Base-by-base conservation (phyloP, 2,329 filamentous ascomycete genomes). In the Paraphoma chrysanthemicola region DNA sequence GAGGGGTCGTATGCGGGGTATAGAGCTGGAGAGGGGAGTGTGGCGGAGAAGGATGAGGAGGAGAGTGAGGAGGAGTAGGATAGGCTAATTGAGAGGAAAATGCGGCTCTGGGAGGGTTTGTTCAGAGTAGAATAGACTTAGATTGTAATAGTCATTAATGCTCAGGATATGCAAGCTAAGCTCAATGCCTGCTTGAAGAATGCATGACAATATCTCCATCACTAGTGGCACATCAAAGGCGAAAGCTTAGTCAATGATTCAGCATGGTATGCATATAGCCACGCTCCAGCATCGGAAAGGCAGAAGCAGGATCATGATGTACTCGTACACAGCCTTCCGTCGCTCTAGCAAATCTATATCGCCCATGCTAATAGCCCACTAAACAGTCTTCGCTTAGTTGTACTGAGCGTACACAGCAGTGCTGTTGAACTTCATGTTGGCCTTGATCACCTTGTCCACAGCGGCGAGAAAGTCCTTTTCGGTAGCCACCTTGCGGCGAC, bases 401-500 rank as follows among this genome's bases (percentile, higher is more conserved):
- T 99, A 99, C 82, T 98, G 95, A 86, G 95, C 95, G 82, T 99
- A 99, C 62, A 91, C 93, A 48, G 95, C 94, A 57, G 95, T 99
- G 56, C 91, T 96, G 87, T 97, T 98, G 85, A 99, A 99, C 87
- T 99, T 99, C 77, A 97, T 84, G 80, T 98, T 97, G 70, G 91
- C 93, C 86, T 97, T 97, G 83, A 98, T 98, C 63, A 99, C 95
- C 88, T 99, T 99, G 84, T 99, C 95, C 59, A 99, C 95, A 2
- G 95, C 94, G 55, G 92, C 93, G 69, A 99, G 81, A 81, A 99
- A 99, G 80, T 99, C 95, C 86, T 99, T 98, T 85, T 99, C 95
- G 1, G 93, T 94, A 0, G 95, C 95, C 14, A 99, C 92, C 90
- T 99, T 99, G 81, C 95, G 89, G 77, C 95, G 84, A 38, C 92